Evolutionary conservation across 129 eudicot species (phyloP).

Genomic region (Mikania micrantha): DNA sequence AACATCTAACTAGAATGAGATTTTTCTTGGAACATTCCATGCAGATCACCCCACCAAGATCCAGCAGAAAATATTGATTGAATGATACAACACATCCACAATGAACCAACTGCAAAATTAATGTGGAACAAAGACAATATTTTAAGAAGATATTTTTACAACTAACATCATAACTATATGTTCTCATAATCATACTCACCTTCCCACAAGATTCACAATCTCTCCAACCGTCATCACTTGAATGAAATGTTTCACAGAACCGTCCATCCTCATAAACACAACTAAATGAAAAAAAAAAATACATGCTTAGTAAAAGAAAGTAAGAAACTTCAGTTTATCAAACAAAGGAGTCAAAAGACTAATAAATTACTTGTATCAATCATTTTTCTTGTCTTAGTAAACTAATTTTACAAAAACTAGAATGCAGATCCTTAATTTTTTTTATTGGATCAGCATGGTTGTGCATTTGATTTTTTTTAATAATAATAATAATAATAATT

Average conservation of each 20-base stretch:
- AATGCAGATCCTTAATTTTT: too few relatives aligned
- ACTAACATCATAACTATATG: not conserved
- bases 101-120: slow-evolving; percentile 57
- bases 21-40: slow-evolving; percentile 61
- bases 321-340: not conserved
- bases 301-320: not conserved
- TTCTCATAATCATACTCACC: slow-evolving; percentile 28
- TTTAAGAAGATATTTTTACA: not conserved
- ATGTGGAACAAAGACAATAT: not conserved
- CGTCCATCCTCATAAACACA: slow-evolving; percentile 63
- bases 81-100: slow-evolving; percentile 79
- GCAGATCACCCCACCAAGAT: slow-evolving; percentile 74
- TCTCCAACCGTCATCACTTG: slow-evolving; percentile 73
- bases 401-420: too few relatives aligned
- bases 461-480: too few relatives aligned
- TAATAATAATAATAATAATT: too few relatives aligned
- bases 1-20: slow-evolving; percentile 40
- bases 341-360: not conserved
- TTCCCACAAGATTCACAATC: slow-evolving; percentile 76
- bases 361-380: not conserved
- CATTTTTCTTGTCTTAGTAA: too few relatives aligned
- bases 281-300: slow-evolving; percentile 27
- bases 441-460: too few relatives aligned
- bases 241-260: slow-evolving; percentile 77
- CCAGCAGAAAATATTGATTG: slow-evolving; percentile 58